Evolutionary conservation across 2,329 filamentous ascomycete genomes (phyloP).

Genomic region (Aspergillaceae sp.): DNA sequence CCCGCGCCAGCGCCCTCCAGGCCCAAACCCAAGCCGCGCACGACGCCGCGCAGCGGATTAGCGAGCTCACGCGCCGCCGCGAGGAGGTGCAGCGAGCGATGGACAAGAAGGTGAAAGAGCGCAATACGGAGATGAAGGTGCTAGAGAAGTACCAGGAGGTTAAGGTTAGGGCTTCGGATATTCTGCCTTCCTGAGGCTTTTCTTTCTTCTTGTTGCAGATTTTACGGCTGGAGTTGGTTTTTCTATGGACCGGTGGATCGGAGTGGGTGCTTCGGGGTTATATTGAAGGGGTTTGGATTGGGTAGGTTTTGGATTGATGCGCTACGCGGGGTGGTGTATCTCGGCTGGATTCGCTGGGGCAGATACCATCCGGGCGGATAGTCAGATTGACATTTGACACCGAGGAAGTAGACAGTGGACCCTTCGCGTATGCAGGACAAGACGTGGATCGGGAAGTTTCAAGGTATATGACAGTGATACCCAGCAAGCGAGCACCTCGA

Average conservation of each 20-base stretch:
- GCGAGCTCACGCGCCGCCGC: constrained; percentile 30
- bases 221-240: background rate
- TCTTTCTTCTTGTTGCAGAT: background rate
- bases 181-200: constrained; percentile 17
- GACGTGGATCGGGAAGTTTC: too few species aligned
- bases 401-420: too few species aligned
- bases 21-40: constrained; percentile 31
- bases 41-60: constrained; percentile 30
- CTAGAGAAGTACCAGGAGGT: constrained; percentile 35
- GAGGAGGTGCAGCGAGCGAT: constrained; percentile 33
- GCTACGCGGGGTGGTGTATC: too few species aligned
- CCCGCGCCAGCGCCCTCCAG: constrained; percentile 26
- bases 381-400: too few species aligned
- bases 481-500: too few species aligned
- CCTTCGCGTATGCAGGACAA: too few species aligned
- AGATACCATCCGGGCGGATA: too few species aligned
- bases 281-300: too few species aligned
- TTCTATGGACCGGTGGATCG: background rate
- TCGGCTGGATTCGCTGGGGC: too few species aligned
- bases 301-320: too few species aligned
- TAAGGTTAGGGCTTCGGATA: constrained; percentile 27
- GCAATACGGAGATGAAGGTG: constrained; percentile 35
- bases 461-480: too few species aligned
- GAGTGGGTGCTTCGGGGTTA: too few species aligned
- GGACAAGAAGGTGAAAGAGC: constrained; percentile 36